Base-by-base conservation (phyloP, 305 asterid species). In the Euphrasia arctica region DNA sequence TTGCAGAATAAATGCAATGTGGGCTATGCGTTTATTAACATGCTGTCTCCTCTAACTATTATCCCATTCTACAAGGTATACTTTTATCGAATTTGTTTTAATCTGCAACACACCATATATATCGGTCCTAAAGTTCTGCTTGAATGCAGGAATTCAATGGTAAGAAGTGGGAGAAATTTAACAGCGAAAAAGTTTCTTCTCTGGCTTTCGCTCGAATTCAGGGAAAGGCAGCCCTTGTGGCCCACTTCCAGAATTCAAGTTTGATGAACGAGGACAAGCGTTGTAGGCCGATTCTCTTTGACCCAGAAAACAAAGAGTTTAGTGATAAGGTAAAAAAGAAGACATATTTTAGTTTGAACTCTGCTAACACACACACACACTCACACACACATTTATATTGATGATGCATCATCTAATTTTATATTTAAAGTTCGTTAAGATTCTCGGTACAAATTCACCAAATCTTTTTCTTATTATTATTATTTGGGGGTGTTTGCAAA, bases 11-110 rank as follows among this genome's bases (percentile, higher is more conserved):
- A 78, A 62, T 90, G 97, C 85, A 90, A 90, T 32, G 90, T 90
- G 32, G 97, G 95, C n/a, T 90, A 90, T 58, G 95, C 95, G 11
- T 90, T 90, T 66, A 90, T 90, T 77, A 90, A 87, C 79, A 75
- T 87, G 87, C 36, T 81, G 74, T 74, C 89, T 54, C 87, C 93
- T 4, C 49, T 65, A 29, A 76, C 72, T 65, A 80, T 88, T 62
- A 72, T 85, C 77, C 79, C 89, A 1, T 90, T 90, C 60, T 82
- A 85, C 48, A 80, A 83, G 97, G 95, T 87, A 50, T 12, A 51
- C 9, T 14, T 15, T 48, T 22, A 9, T 12, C 59, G 36, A 9
- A 39, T 18, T 4, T 27, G 59, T 12, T 8, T 2, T 52, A 2
- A 14, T 49, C 48, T 48, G 1, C 18, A 49, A 9, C 12, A 63